Conservation (phyloP, 345 rosid genomes). For the Balakata baccata region DNA sequence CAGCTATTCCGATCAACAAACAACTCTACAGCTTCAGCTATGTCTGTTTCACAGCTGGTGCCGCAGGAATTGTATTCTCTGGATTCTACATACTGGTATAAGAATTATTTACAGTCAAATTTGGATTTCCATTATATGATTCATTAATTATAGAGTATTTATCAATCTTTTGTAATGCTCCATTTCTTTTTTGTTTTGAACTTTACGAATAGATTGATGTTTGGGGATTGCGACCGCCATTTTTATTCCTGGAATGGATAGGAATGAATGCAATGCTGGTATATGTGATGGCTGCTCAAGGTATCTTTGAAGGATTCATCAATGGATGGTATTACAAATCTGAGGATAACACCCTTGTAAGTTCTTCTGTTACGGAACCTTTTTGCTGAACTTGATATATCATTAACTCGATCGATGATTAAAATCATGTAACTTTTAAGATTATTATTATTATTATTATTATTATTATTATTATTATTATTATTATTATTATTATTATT, state of each 20-base stretch:
- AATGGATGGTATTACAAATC: constrained; percentile 61
- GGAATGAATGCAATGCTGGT: constrained; percentile 75
- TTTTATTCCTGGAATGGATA: constrained; percentile 64
- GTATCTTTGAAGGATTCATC: constrained; percentile 52
- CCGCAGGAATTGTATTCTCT: constrained; percentile 58
- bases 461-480: too few relatives aligned
- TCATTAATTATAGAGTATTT: neutral
- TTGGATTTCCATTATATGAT: neutral
- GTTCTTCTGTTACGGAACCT: constrained; percentile 5
- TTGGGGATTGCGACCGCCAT: constrained; percentile 48
- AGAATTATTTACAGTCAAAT: neutral
- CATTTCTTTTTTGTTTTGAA: too few relatives aligned
- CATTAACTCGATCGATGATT: too few relatives aligned
- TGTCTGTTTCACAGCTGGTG: constrained; percentile 61
- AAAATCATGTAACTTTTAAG: too few relatives aligned
- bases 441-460: too few relatives aligned
- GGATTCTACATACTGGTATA: constrained; percentile 53
- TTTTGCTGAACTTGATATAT: too few relatives aligned
- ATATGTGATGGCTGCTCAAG: constrained; percentile 62
- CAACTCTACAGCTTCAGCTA: constrained; percentile 68
- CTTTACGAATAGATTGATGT: constrained; percentile 43
- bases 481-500: too few relatives aligned
- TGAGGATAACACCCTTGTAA: constrained; percentile 48
- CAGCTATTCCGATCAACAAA: constrained; percentile 73
- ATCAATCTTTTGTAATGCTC: neutral